phyloP scores from a whole-genome alignment of 2,329 filamentous ascomycete species.

The Colletotrichum gigasporum region DNA sequence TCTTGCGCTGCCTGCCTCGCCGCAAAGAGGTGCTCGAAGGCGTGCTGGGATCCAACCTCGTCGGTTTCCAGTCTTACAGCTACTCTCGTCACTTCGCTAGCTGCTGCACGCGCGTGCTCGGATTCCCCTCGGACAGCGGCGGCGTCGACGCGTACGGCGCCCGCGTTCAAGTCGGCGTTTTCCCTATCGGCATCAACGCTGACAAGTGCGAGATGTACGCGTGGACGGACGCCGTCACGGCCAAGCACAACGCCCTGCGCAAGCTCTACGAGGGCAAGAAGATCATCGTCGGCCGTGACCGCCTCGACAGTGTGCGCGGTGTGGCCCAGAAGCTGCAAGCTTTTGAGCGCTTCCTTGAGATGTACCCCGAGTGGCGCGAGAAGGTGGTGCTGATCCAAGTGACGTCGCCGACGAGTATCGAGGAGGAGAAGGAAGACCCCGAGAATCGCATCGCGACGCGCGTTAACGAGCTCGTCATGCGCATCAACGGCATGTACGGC shows the following conservation, averaged over 20 bases:
- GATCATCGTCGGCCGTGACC: conserved; percentile 92
- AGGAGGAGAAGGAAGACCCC: conserved; percentile 75
- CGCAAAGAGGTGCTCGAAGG: conserved; percentile 92
- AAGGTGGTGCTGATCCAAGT: conserved; percentile 95
- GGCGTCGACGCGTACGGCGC: conserved; percentile 90
- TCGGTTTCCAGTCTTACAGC: conserved; percentile 95
- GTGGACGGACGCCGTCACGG: conserved; percentile 74
- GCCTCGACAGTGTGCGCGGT: conserved; percentile 91
- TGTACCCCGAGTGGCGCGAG: conserved; percentile 90
- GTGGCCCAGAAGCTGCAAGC: conserved; percentile 96
- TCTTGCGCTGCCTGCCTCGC: conserved; percentile 86
- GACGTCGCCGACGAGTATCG: conserved; percentile 84
- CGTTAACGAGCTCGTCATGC: conserved; percentile 89
- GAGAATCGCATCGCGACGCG: conserved; percentile 86
- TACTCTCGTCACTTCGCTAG: conserved; percentile 95
- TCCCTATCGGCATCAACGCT: conserved; percentile 95
- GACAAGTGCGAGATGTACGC: conserved; percentile 79
- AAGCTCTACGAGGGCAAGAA: conserved; percentile 88
- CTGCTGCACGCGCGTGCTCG: conserved; percentile 89
- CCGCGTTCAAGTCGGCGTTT: conserved; percentile 90
- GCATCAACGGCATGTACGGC: conserved; percentile 91
- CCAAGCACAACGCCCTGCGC: conserved; percentile 77
- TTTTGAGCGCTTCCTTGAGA: conserved; percentile 90
- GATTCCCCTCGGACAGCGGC: conserved; percentile 86
- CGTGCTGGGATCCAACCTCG: conserved; percentile 88